phyloP scores from a whole-genome alignment of 139 green algal genomes.

The Gonium pectorale region DNA sequence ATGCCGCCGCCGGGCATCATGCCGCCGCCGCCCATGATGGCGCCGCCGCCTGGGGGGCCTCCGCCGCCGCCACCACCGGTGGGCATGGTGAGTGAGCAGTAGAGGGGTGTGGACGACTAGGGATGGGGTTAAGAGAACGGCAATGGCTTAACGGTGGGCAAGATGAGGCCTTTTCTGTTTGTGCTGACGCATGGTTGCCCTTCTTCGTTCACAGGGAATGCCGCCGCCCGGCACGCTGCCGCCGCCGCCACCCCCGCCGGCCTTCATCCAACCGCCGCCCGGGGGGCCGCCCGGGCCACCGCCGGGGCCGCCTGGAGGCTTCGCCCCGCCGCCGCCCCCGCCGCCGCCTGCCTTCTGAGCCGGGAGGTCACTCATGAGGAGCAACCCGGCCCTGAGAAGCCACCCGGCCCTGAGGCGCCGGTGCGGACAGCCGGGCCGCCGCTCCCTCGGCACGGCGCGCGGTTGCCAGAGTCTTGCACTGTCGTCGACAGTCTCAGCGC shows the following conservation, averaged over 20 bases:
- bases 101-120: neutral
- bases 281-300: too few relatives aligned
- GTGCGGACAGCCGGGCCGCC: too few relatives aligned
- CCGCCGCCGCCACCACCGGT: neutral
- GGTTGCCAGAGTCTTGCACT: too few relatives aligned
- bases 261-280: constrained; percentile 3
- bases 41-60: neutral
- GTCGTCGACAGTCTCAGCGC: too few relatives aligned
- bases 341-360: too few relatives aligned
- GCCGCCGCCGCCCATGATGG: neutral
- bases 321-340: neutral
- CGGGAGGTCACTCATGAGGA: too few relatives aligned
- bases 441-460: too few relatives aligned
- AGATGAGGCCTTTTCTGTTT: neutral
- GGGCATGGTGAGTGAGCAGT: constrained; percentile 13
- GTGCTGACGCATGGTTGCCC: neutral
- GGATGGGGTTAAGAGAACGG: neutral
- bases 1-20: constrained; percentile 3
- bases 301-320: too few relatives aligned
- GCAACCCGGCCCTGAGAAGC: too few relatives aligned
- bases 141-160: neutral
- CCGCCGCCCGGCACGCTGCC: neutral
- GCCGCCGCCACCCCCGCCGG: neutral
- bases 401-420: too few relatives aligned
- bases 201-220: neutral